These are phyloP conservation scores for Sorghum bicolor DNA, from an alignment of 176 grass and related monocot genomes.

Conservation along the genomic window DNA sequence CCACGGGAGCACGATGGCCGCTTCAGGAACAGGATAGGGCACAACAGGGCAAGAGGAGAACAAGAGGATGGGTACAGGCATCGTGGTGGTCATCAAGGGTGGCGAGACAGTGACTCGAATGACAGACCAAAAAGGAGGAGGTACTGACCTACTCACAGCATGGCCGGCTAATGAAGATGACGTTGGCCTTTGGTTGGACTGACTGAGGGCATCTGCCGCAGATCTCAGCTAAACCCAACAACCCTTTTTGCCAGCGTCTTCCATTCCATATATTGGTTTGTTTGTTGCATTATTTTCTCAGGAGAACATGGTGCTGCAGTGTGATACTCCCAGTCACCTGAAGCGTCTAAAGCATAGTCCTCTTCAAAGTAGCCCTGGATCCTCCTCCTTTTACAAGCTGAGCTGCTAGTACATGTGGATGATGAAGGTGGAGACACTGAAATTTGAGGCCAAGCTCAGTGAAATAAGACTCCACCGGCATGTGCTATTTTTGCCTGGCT, in stretches of 20 bases:
- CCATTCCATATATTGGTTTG: conserved; percentile 2
- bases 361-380: conserved; percentile 1
- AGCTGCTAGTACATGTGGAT: neutral
- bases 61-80: conserved; percentile 35
- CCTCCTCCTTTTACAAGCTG: conserved; percentile 8
- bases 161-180: neutral
- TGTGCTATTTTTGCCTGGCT: conserved; percentile 7
- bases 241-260: conserved; percentile 2
- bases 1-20: conserved; percentile 19
- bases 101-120: conserved; percentile 35
- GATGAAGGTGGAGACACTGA: neutral
- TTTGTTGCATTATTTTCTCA: conserved; percentile 30
- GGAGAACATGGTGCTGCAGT: neutral
- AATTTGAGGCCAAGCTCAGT: conserved; percentile 4
- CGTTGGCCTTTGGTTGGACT: conserved; percentile 9
- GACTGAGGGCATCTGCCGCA: conserved; percentile 12
- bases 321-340: neutral
- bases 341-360: neutral
- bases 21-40: conserved; percentile 32
- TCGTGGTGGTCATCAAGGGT: conserved; percentile 36
- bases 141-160: conserved; percentile 35
- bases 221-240: neutral
- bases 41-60: conserved; percentile 33
- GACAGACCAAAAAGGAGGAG: conserved; percentile 33
- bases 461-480: neutral